Percentiles rank a stretch among this genome's conserved stretches.
These are phyloP conservation scores for Leccinum arenicola DNA, from an alignment of 768 basidiomycete genomes.

Conservation along the genomic window DNA sequence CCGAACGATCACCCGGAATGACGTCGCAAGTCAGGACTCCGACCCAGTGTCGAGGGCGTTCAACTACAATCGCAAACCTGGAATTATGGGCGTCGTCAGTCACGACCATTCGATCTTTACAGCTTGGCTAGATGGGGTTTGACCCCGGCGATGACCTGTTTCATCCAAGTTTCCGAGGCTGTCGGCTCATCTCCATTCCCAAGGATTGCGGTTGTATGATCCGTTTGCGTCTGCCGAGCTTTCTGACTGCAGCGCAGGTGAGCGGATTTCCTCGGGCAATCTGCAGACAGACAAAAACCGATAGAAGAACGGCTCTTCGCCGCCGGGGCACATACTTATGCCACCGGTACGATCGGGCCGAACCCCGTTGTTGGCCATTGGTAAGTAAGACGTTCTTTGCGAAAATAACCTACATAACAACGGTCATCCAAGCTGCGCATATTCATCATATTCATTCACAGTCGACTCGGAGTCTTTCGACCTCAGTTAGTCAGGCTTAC, in stretches of 20 bases:
- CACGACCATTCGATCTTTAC: neutral
- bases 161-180: neutral
- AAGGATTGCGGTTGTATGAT: too few species aligned
- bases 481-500: neutral
- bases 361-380: neutral
- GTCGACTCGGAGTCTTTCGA: neutral
- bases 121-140: too few species aligned
- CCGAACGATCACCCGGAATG: neutral
- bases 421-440: neutral
- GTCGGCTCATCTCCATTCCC: neutral
- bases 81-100: neutral
- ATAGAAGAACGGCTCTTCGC: too few species aligned
- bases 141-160: neutral
- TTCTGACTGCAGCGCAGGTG: too few species aligned
- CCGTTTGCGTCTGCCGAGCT: too few species aligned
- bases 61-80: neutral
- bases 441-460: too few species aligned
- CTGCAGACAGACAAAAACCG: too few species aligned
- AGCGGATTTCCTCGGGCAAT: too few species aligned
- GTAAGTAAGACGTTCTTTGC: neutral
- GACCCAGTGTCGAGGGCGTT: neutral
- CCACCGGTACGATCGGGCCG: neutral
- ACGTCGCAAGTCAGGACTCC: neutral
- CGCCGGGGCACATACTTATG: neutral
- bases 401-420: neutral